Evolutionary conservation across 192 early-diverging fungal genomes (phyloP).

Genomic region (Coemansia sp.): DNA sequence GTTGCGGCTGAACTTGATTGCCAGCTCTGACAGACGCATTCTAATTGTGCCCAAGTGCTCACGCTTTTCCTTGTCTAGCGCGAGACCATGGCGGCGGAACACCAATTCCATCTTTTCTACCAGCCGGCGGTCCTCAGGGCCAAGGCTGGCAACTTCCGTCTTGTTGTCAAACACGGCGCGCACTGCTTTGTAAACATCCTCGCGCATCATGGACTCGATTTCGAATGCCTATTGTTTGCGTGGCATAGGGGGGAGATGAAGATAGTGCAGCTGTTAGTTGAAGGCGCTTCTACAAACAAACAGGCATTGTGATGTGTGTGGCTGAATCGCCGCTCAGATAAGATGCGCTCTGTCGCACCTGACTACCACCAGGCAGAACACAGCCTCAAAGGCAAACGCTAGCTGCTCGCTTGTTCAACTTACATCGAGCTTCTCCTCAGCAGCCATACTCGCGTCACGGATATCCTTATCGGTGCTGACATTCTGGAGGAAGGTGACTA

Average conservation of each 20-base stretch:
- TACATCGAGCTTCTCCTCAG: slow-evolving; percentile 63
- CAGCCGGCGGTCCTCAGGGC: slow-evolving; percentile 70
- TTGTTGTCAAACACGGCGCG: slow-evolving; percentile 58
- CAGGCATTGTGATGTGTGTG: slow-evolving; percentile 5
- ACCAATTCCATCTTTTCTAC: slow-evolving; percentile 68
- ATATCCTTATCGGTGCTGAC: slow-evolving; percentile 62
- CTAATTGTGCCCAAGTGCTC: slow-evolving; percentile 66
- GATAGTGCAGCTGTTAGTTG: slow-evolving; percentile 1
- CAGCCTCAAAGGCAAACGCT: background rate
- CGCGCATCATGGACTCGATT: slow-evolving; percentile 67
- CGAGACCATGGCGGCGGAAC: slow-evolving; percentile 76
- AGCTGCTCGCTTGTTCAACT: slow-evolving; percentile 9
- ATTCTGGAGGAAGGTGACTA: slow-evolving; percentile 53
- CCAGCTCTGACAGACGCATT: slow-evolving; percentile 69
- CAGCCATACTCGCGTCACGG: slow-evolving; percentile 69
- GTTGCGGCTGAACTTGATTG: slow-evolving; percentile 74
- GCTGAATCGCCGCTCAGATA: background rate
- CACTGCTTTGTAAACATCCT: slow-evolving; percentile 68
- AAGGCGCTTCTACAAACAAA: background rate
- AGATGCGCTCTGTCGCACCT: background rate
- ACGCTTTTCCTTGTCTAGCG: slow-evolving; percentile 64
- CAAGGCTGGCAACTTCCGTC: slow-evolving; percentile 54
- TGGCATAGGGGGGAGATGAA: background rate
- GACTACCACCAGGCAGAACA: background rate
- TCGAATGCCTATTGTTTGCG: slow-evolving; percentile 55